These are phyloP conservation scores for Cucumis hystrix DNA, from an alignment of 306 rosid species.

Conservation along the genomic window DNA sequence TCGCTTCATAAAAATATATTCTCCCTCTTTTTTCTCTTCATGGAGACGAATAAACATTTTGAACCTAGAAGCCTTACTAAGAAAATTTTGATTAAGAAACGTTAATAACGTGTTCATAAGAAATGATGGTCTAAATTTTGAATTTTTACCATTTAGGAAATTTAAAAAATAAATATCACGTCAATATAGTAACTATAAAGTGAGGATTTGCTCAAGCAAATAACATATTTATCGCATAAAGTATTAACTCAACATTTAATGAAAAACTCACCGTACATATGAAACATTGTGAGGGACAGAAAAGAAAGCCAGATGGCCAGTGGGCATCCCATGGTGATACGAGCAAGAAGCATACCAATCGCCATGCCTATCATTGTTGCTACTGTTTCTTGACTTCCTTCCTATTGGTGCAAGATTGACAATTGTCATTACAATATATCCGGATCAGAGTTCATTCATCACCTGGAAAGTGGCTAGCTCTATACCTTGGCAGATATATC, in stretches of 20 bases:
- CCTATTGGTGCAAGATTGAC: slow-evolving; percentile 17
- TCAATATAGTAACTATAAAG: background rate
- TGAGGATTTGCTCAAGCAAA: background rate
- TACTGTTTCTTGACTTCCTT: slow-evolving; percentile 58
- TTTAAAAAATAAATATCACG: background rate
- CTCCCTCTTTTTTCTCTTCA: background rate
- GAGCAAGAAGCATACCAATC: slow-evolving; percentile 83
- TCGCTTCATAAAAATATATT: background rate
- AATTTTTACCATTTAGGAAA: background rate
- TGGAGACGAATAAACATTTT: background rate
- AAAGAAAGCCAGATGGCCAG: slow-evolving; percentile 72
- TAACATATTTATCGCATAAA: background rate
- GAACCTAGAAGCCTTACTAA: background rate
- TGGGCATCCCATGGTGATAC: slow-evolving; percentile 47
- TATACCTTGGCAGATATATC: slow-evolving; percentile 57
- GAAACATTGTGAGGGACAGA: slow-evolving; percentile 68
- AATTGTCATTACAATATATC: slow-evolving; percentile 4
- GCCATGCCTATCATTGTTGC: slow-evolving; percentile 95
- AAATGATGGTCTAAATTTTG: background rate
- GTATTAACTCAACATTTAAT: background rate
- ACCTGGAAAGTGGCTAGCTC: background rate
- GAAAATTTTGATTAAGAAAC: background rate
- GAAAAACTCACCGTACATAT: slow-evolving; percentile 59
- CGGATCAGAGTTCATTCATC: background rate
- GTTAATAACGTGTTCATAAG: background rate